phyloP scores from a whole-genome alignment of 768 basidiomycete species.

The Termitomyces bulborhizus region DNA sequence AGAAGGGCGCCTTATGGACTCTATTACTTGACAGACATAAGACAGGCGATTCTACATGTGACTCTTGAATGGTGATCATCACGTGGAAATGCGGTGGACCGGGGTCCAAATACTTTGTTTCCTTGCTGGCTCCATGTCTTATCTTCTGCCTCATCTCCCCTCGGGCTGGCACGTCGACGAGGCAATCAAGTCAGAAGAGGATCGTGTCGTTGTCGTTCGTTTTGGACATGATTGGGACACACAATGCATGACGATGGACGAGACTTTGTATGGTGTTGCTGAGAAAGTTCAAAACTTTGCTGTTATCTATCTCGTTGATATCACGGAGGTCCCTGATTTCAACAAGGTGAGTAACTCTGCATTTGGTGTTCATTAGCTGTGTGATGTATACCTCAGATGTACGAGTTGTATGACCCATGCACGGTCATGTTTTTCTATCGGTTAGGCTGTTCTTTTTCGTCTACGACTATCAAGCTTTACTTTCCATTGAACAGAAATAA shows the following conservation, averaged over 20 bases:
- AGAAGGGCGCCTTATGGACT: no score
- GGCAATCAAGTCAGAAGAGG: conserved; percentile 97
- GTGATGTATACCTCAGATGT: conserved; percentile 60
- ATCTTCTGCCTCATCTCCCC: conserved; percentile 45
- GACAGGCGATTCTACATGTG: no score
- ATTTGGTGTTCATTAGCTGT: background rate
- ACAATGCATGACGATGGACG: conserved; percentile 99
- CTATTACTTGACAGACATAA: no score
- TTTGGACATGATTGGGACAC: conserved; percentile 47
- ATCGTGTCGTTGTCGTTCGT: conserved; percentile 74
- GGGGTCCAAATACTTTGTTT: no score
- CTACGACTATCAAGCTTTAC: background rate
- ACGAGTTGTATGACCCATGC: conserved; percentile 95
- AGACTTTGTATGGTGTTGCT: conserved; percentile 84
- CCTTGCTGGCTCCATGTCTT: conserved; percentile 53
- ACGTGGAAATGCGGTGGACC: no score
- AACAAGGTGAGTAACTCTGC: conserved; percentile 66
- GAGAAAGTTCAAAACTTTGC: conserved; percentile 95
- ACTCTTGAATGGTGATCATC: no score
- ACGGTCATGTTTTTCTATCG: conserved; percentile 99
- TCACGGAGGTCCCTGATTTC: conserved; percentile 92
- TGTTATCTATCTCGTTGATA: conserved; percentile 92
- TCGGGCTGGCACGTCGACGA: conserved; percentile 99
- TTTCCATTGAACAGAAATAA: conserved; percentile 62
- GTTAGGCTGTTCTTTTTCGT: conserved; percentile 35